phyloP scores from a whole-genome alignment of 768 basidiomycete genomes.

The Amanita phalloides region DNA sequence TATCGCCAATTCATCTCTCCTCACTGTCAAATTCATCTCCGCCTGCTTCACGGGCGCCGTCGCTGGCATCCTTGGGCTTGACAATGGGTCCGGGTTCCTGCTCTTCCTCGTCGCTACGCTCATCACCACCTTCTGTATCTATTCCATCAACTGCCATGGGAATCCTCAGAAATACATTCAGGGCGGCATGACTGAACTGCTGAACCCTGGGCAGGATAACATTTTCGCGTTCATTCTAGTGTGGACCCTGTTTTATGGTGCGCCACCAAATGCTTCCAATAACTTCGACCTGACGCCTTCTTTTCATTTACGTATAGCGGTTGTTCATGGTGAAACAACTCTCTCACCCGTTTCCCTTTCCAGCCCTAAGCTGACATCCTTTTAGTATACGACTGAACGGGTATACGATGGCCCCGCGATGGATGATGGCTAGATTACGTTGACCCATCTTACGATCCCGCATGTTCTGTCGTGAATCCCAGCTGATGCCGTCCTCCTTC shows the following conservation, averaged over 20 bases:
- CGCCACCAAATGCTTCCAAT: constrained; percentile 13
- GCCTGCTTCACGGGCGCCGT: constrained; percentile 81
- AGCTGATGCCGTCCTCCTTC: background rate
- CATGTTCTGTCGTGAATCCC: background rate
- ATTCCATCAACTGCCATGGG: constrained; percentile 61
- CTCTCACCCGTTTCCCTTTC: background rate
- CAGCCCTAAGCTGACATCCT: background rate
- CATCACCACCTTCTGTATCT: constrained; percentile 55
- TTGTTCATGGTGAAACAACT: constrained; percentile 35
- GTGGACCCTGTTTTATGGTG: constrained; percentile 92
- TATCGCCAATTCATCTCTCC: constrained; percentile 46
- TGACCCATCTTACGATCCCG: background rate
- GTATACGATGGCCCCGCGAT: background rate
- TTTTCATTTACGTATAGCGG: constrained; percentile 18
- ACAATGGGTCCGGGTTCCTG: constrained; percentile 75
- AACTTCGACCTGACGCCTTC: background rate
- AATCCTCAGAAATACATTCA: constrained; percentile 51
- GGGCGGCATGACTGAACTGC: constrained; percentile 55
- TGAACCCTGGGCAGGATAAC: constrained; percentile 86
- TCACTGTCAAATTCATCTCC: constrained; percentile 69
- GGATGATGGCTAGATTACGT: background rate
- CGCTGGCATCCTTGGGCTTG: constrained; percentile 82
- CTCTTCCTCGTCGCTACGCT: constrained; percentile 64
- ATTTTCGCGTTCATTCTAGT: constrained; percentile 83
- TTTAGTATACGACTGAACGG: constrained; percentile 14